Evolutionary conservation across 352 stramenopile genomes (phyloP).

Genomic region (Globisporangium solare): DNA sequence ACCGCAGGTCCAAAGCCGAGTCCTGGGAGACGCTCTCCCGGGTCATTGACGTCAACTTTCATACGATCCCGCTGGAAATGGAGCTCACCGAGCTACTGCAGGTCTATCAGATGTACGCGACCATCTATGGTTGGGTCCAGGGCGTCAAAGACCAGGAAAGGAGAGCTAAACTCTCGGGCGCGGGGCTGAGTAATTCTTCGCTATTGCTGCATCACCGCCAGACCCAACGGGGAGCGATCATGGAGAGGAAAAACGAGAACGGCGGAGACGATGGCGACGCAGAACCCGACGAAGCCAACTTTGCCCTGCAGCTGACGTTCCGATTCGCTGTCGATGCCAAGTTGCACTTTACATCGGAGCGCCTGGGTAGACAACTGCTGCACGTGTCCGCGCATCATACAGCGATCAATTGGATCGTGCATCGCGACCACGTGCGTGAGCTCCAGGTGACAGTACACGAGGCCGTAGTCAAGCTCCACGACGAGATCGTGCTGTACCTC

Average conservation of each 20-base stretch:
- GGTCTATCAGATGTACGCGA: constrained; percentile 17
- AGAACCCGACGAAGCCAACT: constrained; percentile 19
- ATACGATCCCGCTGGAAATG: constrained; percentile 38
- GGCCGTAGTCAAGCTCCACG: constrained; percentile 35
- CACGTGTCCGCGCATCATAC: constrained; percentile 30
- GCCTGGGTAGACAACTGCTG: constrained; percentile 32
- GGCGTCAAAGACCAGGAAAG: constrained; percentile 2
- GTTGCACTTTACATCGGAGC: constrained; percentile 34
- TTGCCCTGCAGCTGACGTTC: constrained; percentile 55
- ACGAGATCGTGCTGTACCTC: constrained; percentile 39
- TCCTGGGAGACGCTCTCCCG: constrained; percentile 48
- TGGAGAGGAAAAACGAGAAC: not conserved
- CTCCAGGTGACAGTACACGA: constrained; percentile 53
- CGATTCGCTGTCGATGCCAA: constrained; percentile 37
- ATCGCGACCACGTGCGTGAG: constrained; percentile 31
- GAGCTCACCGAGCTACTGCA: constrained; percentile 33
- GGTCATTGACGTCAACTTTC: constrained; percentile 55
- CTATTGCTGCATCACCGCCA: constrained; percentile 7
- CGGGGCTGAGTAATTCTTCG: not conserved
- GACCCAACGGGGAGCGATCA: not conserved
- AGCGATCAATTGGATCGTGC: constrained; percentile 46
- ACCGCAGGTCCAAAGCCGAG: constrained; percentile 29
- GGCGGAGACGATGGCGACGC: not conserved
- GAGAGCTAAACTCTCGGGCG: not conserved
- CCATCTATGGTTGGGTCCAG: constrained; percentile 9